Conservation (phyloP, 2,329 filamentous ascomycete genomes). For the Colletotrichum sp. region DNA sequence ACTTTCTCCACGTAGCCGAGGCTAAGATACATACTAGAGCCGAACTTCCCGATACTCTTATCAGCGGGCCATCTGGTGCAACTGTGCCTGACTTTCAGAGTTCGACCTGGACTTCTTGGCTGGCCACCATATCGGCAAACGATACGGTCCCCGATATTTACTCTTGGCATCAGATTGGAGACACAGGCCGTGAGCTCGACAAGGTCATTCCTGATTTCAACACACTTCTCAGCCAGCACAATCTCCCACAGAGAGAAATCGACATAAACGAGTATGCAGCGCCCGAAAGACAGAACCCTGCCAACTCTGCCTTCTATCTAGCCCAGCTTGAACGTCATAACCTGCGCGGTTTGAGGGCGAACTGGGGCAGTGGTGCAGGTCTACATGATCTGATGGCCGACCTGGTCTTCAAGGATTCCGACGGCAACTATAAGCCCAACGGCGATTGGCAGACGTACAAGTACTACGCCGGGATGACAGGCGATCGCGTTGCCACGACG, state of each 20-base stretch:
- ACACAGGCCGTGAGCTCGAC: neutral
- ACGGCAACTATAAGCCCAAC: neutral
- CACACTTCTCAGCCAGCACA: neutral
- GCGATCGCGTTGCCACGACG: neutral
- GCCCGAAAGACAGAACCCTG: neutral
- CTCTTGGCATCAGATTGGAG: neutral
- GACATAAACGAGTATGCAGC: neutral
- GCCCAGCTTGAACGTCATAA: neutral
- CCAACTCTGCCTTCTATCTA: neutral
- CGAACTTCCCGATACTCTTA: neutral
- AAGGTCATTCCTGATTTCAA: neutral
- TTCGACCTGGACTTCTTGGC: neutral
- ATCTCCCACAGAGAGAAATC: neutral
- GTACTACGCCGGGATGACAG: neutral
- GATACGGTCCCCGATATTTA: accelerated
- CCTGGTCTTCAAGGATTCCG: neutral
- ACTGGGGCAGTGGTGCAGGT: neutral
- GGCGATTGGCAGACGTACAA: neutral
- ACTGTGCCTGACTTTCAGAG: neutral
- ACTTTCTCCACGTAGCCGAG: accelerated
- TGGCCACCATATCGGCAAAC: neutral
- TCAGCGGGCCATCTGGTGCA: neutral
- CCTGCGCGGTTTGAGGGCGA: neutral
- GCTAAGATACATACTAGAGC: accelerated
- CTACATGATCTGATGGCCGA: neutral